These are phyloP conservation scores for Litchi chinensis DNA, from an alignment of 345 rosid species.

Conservation along the genomic window DNA sequence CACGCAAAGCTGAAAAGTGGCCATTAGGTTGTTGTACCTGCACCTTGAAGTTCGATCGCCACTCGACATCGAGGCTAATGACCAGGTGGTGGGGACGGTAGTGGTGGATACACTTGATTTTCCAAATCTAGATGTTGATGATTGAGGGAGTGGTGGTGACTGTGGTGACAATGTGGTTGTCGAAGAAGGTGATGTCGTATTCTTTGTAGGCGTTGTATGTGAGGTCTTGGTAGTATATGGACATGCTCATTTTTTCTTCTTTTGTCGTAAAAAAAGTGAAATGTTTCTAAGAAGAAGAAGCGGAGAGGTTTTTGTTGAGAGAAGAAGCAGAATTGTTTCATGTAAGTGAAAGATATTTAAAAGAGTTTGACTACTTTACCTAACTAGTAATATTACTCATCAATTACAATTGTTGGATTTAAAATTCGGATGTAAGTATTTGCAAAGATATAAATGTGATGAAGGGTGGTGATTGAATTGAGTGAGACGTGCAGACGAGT, in stretches of 20 bases:
- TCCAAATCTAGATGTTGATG: conserved; percentile 39
- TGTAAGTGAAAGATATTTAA: too few species aligned
- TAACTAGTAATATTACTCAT: too few species aligned
- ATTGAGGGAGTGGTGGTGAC: conserved; percentile 35
- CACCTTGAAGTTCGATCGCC: conserved; percentile 49
- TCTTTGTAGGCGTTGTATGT: conserved; percentile 38
- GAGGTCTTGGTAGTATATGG: conserved; percentile 33
- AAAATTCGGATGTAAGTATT: too few species aligned
- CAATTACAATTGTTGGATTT: too few species aligned
- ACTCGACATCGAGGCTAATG: conserved; percentile 57
- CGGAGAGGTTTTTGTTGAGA: too few species aligned
- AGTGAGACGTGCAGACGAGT: too few species aligned
- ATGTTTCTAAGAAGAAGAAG: too few species aligned
- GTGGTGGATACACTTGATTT: conserved; percentile 14
- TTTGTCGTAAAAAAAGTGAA: too few species aligned
- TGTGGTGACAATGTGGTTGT: conserved; percentile 34
- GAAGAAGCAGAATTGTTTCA: too few species aligned
- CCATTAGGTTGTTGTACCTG: conserved; percentile 32
- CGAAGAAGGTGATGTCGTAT: conserved; percentile 45
- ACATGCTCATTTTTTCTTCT: neutral
- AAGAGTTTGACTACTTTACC: too few species aligned
- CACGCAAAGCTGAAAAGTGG: conserved; percentile 49
- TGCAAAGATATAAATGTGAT: too few species aligned
- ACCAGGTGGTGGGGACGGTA: conserved; percentile 20
- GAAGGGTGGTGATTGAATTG: too few species aligned